These are phyloP conservation scores for Parathielavia hyrcaniae DNA, from an alignment of 495 filamentous ascomycete genomes.

Conservation along the genomic window DNA sequence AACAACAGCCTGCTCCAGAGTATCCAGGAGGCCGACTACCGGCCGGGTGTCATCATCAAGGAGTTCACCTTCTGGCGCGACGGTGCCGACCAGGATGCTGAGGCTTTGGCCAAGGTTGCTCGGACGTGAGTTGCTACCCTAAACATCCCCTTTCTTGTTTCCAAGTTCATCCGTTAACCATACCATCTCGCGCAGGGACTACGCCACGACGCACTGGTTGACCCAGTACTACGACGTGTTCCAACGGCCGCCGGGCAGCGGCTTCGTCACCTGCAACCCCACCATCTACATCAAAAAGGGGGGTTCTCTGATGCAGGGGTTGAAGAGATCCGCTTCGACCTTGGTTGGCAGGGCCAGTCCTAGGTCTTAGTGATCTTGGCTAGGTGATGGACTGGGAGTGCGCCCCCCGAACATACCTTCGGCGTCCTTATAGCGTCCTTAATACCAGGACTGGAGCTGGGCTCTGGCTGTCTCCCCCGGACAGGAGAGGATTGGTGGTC, in stretches of 20 bases:
- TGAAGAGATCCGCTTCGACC: background rate
- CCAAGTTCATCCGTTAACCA: background rate
- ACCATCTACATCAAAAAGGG: conserved; percentile 18
- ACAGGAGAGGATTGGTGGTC: too few species aligned
- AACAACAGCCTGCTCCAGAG: conserved; percentile 11
- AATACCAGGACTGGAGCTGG: too few species aligned
- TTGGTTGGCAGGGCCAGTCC: background rate
- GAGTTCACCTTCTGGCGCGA: conserved; percentile 13
- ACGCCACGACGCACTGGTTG: conserved; percentile 13
- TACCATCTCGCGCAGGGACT: conserved; percentile 1
- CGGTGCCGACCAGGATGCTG: conserved; percentile 1
- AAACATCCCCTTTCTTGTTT: too few species aligned
- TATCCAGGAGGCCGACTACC: conserved; percentile 1
- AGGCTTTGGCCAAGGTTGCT: background rate
- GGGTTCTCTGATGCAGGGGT: background rate
- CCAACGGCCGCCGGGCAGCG: background rate
- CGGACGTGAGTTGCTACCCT: conserved; percentile 7
- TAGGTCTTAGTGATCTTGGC: background rate
- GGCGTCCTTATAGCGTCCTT: too few species aligned
- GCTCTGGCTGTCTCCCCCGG: too few species aligned
- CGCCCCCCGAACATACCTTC: too few species aligned
- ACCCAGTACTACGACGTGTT: conserved; percentile 16
- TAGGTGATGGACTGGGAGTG: too few species aligned
- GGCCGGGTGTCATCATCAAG: conserved; percentile 14
- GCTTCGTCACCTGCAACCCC: conserved; percentile 14